phyloP scores from a whole-genome alignment of 495 filamentous ascomycete genomes.

The Bacidia gigantensis region DNA sequence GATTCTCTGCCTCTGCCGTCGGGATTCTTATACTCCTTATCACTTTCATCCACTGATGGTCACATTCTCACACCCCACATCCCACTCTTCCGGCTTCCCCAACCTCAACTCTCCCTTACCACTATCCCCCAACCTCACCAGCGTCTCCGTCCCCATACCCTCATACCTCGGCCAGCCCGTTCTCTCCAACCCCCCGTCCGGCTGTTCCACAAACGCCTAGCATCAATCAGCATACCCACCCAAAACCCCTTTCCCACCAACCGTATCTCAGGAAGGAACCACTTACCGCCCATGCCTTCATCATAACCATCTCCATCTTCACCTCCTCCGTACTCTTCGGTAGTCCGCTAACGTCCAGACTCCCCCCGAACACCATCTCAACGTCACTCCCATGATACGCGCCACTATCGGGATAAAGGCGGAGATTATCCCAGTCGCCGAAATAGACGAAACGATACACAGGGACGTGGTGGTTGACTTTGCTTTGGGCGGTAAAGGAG shows the following conservation, averaged over 20 bases:
- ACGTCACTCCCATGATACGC: conserved; percentile 37
- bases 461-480: conserved; percentile 22
- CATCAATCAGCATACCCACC: no score
- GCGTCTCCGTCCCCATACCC: neutral
- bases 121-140: neutral
- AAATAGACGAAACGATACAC: conserved; percentile 41
- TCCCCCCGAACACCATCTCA: conserved; percentile 35
- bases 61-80: no score
- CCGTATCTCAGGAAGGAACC: no score
- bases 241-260: no score
- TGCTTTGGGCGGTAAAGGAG: conserved; percentile 7
- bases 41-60: no score
- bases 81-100: neutral
- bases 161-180: neutral
- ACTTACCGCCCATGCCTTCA: conserved; percentile 36
- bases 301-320: conserved; percentile 24
- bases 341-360: conserved; percentile 24
- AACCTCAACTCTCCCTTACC: neutral
- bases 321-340: conserved; percentile 20
- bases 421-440: conserved; percentile 34
- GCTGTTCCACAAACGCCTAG: neutral
- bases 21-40: no score
- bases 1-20: no score
- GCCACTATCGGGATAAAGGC: conserved; percentile 30
- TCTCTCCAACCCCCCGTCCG: neutral